Conservation (phyloP, 2,329 filamentous ascomycete species). For the Aureobasidium pullulans region DNA sequence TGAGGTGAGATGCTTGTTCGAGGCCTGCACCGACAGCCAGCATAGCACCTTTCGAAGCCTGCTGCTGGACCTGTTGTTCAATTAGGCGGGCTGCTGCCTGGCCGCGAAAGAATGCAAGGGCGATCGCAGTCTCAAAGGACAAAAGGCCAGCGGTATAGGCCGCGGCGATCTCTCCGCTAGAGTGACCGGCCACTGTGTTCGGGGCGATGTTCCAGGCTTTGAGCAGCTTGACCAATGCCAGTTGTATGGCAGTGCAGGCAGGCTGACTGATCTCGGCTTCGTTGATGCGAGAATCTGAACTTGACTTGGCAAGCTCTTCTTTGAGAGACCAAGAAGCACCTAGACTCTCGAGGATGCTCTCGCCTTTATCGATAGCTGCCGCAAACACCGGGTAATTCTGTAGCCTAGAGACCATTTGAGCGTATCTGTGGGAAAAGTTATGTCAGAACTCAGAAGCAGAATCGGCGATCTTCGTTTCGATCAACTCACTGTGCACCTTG, state of each 20-base stretch:
- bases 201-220: conserved; percentile 19
- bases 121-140: conserved; percentile 14
- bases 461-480: too few species aligned
- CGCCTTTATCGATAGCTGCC: conserved; percentile 16
- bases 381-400: conserved; percentile 17
- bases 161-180: conserved; percentile 27
- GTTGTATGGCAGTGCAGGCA: conserved; percentile 47
- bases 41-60: conserved; percentile 27
- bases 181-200: conserved; percentile 24
- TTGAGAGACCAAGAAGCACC: conserved; percentile 26
- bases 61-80: not conserved
- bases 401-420: conserved; percentile 25
- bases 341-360: conserved; percentile 15
- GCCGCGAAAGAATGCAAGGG: conserved; percentile 22
- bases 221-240: conserved; percentile 40
- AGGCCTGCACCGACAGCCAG: conserved; percentile 22
- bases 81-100: not conserved
- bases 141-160: conserved; percentile 22
- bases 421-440: too few species aligned
- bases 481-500: too few species aligned
- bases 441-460: too few species aligned
- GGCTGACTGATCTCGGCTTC: conserved; percentile 35
- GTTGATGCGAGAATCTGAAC: conserved; percentile 16
- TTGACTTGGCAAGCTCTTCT: conserved; percentile 24
- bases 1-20: conserved; percentile 17